Conservation (phyloP, 495 filamentous ascomycete species). For the Xylaria curta region DNA sequence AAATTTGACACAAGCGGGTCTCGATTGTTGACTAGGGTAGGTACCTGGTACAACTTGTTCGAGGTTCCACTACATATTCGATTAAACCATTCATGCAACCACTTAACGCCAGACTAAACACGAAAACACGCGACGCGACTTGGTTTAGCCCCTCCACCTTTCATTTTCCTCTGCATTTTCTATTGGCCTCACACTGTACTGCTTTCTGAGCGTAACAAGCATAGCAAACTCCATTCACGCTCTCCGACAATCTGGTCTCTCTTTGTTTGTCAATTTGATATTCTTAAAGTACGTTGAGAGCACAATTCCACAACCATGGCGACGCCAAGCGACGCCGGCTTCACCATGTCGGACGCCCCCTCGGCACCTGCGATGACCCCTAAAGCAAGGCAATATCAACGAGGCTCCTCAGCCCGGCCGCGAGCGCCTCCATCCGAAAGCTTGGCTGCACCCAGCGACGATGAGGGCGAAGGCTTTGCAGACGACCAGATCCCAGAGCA, state of each 20-base stretch:
- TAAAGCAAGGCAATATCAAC: constrained; percentile 39
- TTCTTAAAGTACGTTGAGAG: constrained; percentile 8
- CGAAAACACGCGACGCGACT: constrained; percentile 24
- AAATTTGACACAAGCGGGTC: background rate
- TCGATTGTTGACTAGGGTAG: background rate
- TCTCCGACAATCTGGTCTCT: background rate
- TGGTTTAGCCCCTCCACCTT: constrained; percentile 25
- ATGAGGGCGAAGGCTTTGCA: constrained; percentile 64
- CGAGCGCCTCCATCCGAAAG: constrained; percentile 71
- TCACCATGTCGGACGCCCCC: constrained; percentile 51
- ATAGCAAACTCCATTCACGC: background rate
- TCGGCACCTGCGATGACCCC: constrained; percentile 44
- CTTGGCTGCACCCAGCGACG: constrained; percentile 66
- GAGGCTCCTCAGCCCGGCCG: constrained; percentile 65
- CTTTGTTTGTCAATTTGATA: background rate
- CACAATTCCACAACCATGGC: constrained; percentile 38
- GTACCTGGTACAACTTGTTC: background rate
- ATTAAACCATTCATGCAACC: constrained; percentile 22
- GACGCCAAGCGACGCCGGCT: constrained; percentile 53
- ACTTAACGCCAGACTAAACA: constrained; percentile 26
- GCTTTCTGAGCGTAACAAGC: background rate
- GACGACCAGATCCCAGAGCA: constrained; percentile 63
- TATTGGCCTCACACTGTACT: constrained; percentile 18
- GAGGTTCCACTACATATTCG: background rate
- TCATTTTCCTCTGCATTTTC: constrained; percentile 16